A percentile compares a stretch with the other conserved stretches of the same genome.
Evolutionary conservation across 2,329 filamentous ascomycete genomes (phyloP).

Genomic region (Hypoxylon sp.): DNA sequence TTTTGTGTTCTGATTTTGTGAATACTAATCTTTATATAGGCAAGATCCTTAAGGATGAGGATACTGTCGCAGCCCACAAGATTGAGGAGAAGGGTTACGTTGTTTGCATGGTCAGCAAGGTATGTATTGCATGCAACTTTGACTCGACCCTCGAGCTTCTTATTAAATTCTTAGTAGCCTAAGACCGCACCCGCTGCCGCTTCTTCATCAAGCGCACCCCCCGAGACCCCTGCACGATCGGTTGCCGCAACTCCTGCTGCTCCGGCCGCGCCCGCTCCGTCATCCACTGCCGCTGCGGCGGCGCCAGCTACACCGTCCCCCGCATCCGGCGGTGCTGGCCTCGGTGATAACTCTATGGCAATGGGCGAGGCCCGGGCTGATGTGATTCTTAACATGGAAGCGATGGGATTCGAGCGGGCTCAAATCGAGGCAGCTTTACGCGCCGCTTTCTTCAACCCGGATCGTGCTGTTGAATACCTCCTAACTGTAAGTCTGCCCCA

Average conservation of each 20-base stretch:
- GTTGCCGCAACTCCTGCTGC: constrained; percentile 66
- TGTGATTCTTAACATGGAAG: constrained; percentile 93
- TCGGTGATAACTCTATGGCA: constrained; percentile 84
- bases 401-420: constrained; percentile 92
- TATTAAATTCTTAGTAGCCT: constrained; percentile 65
- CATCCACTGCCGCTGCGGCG: constrained; percentile 58
- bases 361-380: constrained; percentile 86
- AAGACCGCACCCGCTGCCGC: constrained; percentile 74
- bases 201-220: constrained; percentile 72
- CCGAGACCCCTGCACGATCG: constrained; percentile 74
- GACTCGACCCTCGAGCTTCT: constrained; percentile 5
- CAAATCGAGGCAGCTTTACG: constrained; percentile 96
- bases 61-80: constrained; percentile 96
- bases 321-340: constrained; percentile 64
- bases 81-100: constrained; percentile 99
- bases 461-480: constrained; percentile 96
- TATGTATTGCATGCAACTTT: constrained; percentile 59
- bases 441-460: constrained; percentile 96
- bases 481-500: constrained; percentile 75
- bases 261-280: constrained; percentile 65
- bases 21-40: constrained; percentile 68
- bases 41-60: constrained; percentile 98
- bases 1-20: not conserved
- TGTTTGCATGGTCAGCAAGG: constrained; percentile 98
- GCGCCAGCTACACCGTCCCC: constrained; percentile 70